Evolutionary conservation across 257 asterid species (phyloP).

Genomic region (Cruciata laevipes): DNA sequence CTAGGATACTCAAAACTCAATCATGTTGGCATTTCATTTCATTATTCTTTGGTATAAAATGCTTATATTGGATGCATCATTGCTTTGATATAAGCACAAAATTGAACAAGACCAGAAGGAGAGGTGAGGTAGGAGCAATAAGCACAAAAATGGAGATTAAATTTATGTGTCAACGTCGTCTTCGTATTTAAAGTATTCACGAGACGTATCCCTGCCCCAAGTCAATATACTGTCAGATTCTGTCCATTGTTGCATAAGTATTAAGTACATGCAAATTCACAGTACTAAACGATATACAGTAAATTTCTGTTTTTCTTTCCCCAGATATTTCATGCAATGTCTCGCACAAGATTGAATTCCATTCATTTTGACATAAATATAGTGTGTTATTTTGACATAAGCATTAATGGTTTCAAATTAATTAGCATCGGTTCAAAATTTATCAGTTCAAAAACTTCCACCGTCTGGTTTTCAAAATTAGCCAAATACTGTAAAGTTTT

Average conservation of each 20-base stretch:
- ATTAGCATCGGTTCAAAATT: no score
- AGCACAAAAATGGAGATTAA: neutral
- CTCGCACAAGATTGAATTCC: neutral
- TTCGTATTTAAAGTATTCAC: conserved; percentile 30
- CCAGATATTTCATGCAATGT: neutral
- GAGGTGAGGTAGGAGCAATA: neutral
- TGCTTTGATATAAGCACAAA: no score
- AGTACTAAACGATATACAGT: neutral
- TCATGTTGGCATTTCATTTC: no score
- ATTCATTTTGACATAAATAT: neutral
- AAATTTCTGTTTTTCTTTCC: neutral
- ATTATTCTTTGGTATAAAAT: no score
- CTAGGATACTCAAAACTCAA: no score
- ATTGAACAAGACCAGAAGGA: neutral
- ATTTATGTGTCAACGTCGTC: conserved; percentile 11
- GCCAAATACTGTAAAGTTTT: no score
- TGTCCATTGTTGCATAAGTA: neutral
- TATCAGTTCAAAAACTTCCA: no score
- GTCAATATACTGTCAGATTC: neutral
- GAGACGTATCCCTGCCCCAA: conserved; percentile 26
- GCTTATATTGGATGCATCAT: no score
- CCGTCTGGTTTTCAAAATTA: no score
- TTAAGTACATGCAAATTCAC: neutral
- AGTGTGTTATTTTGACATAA: no score
- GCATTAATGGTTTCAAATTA: neutral